These are phyloP conservation scores for Neurospora sp. DNA, from an alignment of 495 filamentous ascomycete species.

Conservation along the genomic window DNA sequence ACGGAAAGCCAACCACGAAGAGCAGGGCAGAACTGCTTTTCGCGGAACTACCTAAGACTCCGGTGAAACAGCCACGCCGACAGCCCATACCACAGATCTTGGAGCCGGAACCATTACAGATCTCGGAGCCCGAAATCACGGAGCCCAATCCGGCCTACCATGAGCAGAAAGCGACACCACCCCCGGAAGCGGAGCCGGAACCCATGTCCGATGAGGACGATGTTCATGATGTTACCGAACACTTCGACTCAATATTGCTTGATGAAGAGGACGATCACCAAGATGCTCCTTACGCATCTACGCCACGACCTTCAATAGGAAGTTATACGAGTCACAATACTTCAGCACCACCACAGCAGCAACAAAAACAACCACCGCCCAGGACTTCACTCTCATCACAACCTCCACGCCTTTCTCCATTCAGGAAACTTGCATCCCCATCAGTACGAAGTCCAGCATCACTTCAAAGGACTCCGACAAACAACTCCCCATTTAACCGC, in stretches of 20 bases:
- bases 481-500: not conserved
- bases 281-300: not conserved
- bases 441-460: not conserved
- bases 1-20: constrained; percentile 31
- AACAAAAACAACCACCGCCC: not conserved
- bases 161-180: not conserved
- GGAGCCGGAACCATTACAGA: not conserved
- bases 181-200: not conserved
- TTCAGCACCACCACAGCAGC: not conserved
- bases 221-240: not conserved
- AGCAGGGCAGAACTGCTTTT: constrained; percentile 29
- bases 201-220: not conserved
- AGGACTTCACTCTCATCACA: not conserved
- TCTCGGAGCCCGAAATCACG: not conserved
- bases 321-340: not conserved
- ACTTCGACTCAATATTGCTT: not conserved
- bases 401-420: not conserved
- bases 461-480: not conserved
- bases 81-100: not conserved
- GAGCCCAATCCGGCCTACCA: not conserved
- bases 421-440: not conserved
- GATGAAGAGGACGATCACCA: not conserved
- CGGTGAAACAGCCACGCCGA: constrained; percentile 11
- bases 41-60: constrained; percentile 32
- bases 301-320: not conserved